A percentile compares a stretch with the other conserved stretches of the same genome.
These are phyloP conservation scores for Cyamopsis tetragonoloba DNA, from an alignment of 306 rosid genomes.

Conservation along the genomic window DNA sequence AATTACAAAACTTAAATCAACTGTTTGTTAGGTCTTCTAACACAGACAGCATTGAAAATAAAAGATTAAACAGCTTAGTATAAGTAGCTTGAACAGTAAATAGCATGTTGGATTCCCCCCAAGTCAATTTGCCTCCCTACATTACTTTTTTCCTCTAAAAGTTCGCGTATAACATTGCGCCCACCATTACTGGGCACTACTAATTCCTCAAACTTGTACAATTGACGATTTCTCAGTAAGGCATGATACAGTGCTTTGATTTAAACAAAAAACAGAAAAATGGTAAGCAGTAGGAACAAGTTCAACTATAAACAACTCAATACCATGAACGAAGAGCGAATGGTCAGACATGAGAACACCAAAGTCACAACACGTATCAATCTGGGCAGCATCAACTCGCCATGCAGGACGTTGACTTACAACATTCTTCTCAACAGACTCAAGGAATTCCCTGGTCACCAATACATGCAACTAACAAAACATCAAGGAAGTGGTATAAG, in stretches of 20 bases:
- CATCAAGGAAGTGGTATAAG: slow-evolving; percentile 13
- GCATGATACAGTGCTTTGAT: not conserved
- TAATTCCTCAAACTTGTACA: not conserved
- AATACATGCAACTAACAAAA: slow-evolving; percentile 45
- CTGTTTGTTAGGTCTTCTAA: not conserved
- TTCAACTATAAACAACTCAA: not conserved
- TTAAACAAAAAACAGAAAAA: not conserved
- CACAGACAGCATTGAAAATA: not conserved
- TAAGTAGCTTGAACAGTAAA: not conserved
- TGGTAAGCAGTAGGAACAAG: slow-evolving; percentile 3
- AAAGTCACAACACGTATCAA: slow-evolving; percentile 51
- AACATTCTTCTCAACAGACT: slow-evolving; percentile 53
- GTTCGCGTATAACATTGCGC: not conserved
- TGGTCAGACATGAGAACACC: slow-evolving; percentile 81
- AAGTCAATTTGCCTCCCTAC: not conserved
- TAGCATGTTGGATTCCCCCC: not conserved
- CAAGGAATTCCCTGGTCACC: slow-evolving; percentile 69
- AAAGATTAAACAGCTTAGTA: not conserved
- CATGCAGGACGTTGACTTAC: slow-evolving; percentile 63
- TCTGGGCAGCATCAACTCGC: slow-evolving; percentile 66
- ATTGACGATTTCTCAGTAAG: not conserved
- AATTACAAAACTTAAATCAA: not conserved
- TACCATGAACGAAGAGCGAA: slow-evolving; percentile 73
- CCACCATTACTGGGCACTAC: not conserved
- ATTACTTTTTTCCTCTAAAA: not conserved